phyloP scores from a whole-genome alignment of 1,284 basidiomycete species.

The Apiotrichum gracile region DNA sequence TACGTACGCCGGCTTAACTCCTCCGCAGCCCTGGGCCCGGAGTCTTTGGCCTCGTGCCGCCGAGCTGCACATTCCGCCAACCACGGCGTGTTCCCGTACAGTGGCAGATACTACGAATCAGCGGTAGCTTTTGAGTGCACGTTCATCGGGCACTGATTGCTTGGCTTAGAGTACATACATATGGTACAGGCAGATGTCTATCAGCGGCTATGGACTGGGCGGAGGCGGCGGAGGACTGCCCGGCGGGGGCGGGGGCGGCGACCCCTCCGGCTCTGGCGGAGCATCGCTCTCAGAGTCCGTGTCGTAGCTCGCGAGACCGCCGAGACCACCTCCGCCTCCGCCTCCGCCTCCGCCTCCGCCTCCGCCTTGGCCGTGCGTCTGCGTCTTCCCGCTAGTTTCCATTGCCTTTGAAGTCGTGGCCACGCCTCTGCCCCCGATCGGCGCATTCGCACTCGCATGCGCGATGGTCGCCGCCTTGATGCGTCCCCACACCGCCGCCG shows the following conservation, averaged over 20 bases:
- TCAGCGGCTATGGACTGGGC: background rate
- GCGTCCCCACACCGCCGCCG: constrained; percentile 57
- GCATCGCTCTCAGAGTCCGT: constrained; percentile 25
- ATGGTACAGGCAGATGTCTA: too few species aligned
- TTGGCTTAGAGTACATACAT: too few species aligned
- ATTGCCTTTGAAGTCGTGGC: background rate
- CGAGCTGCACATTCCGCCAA: too few species aligned
- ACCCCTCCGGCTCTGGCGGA: constrained; percentile 7
- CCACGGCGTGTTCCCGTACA: too few species aligned
- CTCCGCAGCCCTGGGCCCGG: too few species aligned
- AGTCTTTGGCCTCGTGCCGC: too few species aligned
- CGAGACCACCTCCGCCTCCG: constrained; percentile 7
- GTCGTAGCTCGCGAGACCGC: constrained; percentile 32
- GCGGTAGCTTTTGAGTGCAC: too few species aligned
- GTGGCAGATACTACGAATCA: too few species aligned
- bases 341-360: background rate
- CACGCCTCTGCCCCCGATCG: background rate
- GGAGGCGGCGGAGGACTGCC: constrained; percentile 10
- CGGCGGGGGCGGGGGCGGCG: constrained; percentile 10
- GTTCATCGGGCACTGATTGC: too few species aligned
- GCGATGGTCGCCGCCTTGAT: background rate
- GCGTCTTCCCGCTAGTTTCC: background rate
- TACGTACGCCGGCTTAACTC: too few species aligned
- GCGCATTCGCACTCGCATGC: background rate
- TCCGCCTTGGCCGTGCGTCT: background rate